Conservation (phyloP, 129 eudicot genomes). For the Pseudognaphalium luteoalbum region DNA sequence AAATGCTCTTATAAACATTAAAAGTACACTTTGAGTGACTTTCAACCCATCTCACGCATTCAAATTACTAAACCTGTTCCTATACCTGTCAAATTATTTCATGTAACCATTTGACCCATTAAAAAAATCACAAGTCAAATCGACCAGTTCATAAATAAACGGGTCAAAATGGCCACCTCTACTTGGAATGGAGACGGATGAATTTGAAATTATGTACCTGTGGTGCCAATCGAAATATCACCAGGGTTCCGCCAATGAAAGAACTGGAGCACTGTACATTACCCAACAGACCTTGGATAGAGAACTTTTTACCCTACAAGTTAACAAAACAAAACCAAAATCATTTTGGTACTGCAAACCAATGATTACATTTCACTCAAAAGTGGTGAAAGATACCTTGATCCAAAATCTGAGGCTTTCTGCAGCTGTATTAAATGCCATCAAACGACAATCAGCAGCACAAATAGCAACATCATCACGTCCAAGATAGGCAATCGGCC, state of each 20-base stretch:
- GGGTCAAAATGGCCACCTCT: background rate
- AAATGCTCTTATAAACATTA: background rate
- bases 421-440: constrained; percentile 65
- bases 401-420: constrained; percentile 90
- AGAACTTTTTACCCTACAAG: constrained; percentile 82
- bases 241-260: constrained; percentile 74
- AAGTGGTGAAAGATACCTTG: constrained; percentile 50
- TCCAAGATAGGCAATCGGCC: constrained; percentile 64
- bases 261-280: constrained; percentile 47
- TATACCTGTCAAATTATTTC: background rate
- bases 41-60: background rate
- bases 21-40: background rate
- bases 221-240: constrained; percentile 96
- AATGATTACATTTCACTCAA: background rate
- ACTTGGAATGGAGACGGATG: constrained; percentile 1
- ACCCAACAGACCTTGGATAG: constrained; percentile 83
- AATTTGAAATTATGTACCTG: constrained; percentile 47
- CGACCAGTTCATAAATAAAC: background rate
- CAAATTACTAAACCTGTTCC: background rate
- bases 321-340: constrained; percentile 6
- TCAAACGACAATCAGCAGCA: constrained; percentile 96
- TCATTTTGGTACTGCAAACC: background rate
- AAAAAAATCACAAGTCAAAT: background rate
- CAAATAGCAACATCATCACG: constrained; percentile 90
- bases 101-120: background rate